phyloP scores from a whole-genome alignment of 306 rosid species.

The Calophaca sinica region DNA sequence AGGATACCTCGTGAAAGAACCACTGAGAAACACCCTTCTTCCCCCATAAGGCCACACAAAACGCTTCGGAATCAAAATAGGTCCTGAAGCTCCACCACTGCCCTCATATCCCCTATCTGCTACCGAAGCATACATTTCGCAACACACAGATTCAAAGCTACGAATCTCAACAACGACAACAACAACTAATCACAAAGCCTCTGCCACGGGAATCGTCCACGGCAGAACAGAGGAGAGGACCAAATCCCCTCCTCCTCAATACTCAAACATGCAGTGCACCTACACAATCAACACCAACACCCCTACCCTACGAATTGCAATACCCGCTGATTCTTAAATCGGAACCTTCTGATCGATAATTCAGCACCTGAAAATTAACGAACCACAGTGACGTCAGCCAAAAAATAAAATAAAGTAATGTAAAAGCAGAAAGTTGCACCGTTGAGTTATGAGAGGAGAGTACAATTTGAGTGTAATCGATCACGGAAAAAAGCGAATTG shows the following conservation, averaged over 20 bases:
- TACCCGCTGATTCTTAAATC: conserved; percentile 26
- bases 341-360: conserved; percentile 49
- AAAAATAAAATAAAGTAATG: neutral
- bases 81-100: conserved; percentile 59
- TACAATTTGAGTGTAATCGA: conserved; percentile 43
- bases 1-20: conserved; percentile 74
- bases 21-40: conserved; percentile 71
- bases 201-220: conserved; percentile 70
- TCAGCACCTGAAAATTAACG: conserved; percentile 54
- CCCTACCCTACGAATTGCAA: neutral
- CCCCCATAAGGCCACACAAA: conserved; percentile 88
- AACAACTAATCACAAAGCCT: conserved; percentile 33
- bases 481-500: conserved; percentile 18
- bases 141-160: conserved; percentile 3
- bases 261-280: conserved; percentile 64
- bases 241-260: conserved; percentile 62
- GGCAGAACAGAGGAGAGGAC: conserved; percentile 68
- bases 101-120: conserved; percentile 57
- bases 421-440: neutral
- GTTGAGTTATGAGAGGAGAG: conserved; percentile 27
- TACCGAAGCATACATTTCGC: conserved; percentile 68
- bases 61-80: conserved; percentile 62
- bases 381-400: conserved; percentile 35
- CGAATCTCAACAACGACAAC: conserved; percentile 36
- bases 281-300: conserved; percentile 43